Evolutionary conservation across 495 filamentous ascomycete genomes (phyloP).

Genomic region (Penicillium soppii): DNA sequence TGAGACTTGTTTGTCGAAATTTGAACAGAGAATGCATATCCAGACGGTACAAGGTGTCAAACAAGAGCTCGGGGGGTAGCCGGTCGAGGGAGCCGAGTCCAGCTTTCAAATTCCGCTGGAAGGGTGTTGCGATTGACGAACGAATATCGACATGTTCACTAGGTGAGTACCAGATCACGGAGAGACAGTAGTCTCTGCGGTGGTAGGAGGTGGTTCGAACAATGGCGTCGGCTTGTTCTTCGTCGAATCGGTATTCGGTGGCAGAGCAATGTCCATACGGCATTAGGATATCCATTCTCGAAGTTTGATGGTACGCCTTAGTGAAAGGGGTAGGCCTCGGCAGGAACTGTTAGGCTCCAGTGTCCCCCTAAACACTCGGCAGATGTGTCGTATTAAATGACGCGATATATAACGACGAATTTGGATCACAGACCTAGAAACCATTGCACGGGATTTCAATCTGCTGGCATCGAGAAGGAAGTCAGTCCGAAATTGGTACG

Average conservation of each 20-base stretch:
- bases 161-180: slow-evolving; percentile 36
- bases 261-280: slow-evolving; percentile 17
- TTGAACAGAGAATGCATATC: slow-evolving; percentile 40
- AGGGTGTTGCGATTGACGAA: slow-evolving; percentile 31
- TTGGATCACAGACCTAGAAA: too few relatives aligned
- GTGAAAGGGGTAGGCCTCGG: too few relatives aligned
- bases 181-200: slow-evolving; percentile 31
- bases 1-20: slow-evolving; percentile 38
- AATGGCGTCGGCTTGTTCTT: slow-evolving; percentile 28
- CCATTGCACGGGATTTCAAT: too few relatives aligned
- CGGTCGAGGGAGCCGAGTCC: slow-evolving; percentile 31
- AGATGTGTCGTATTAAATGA: too few relatives aligned
- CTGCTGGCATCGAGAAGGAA: too few relatives aligned
- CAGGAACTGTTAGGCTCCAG: too few relatives aligned
- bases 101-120: slow-evolving; percentile 22
- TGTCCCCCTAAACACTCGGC: too few relatives aligned
- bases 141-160: slow-evolving; percentile 18
- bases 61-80: slow-evolving; percentile 38
- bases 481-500: too few relatives aligned
- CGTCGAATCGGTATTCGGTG: slow-evolving; percentile 17
- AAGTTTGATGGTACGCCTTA: slow-evolving; percentile 8
- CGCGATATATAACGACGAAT: too few relatives aligned
- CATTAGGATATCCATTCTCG: slow-evolving; percentile 19
- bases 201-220: slow-evolving; percentile 33
- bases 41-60: slow-evolving; percentile 30